Evolutionary conservation across 2,329 filamentous ascomycete species (phyloP).

Genomic region (Exophiala mesophila): DNA sequence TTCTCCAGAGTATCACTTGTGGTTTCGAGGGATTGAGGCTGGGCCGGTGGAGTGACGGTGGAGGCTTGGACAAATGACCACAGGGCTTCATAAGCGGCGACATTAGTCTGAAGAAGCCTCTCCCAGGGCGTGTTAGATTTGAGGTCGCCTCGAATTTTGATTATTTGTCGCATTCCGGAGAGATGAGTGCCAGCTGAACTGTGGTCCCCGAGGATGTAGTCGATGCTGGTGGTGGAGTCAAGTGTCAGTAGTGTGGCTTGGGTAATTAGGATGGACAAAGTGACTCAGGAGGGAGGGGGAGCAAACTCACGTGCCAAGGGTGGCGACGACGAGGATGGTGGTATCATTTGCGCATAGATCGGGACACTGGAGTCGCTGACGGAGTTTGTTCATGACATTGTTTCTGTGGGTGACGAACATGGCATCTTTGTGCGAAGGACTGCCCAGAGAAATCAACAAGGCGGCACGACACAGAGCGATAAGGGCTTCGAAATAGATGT

Average conservation of each 20-base stretch:
- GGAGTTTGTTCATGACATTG: conserved; percentile 14
- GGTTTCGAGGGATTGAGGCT: not conserved
- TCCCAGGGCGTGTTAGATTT: conserved; percentile 9
- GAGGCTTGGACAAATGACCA: conserved; percentile 14
- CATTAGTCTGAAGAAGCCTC: conserved; percentile 6
- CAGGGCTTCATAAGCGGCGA: conserved; percentile 13
- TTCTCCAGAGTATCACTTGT: conserved; percentile 6
- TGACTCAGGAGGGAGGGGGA: not conserved
- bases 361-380: conserved; percentile 6
- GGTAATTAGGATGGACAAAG: too few species aligned
- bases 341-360: conserved; percentile 12
- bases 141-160: conserved; percentile 13
- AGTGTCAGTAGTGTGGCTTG: too few species aligned
- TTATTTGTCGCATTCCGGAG: conserved; percentile 17
- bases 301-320: conserved; percentile 7
- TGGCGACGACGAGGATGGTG: conserved; percentile 13
- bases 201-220: conserved; percentile 17
- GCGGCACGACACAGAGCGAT: conserved; percentile 14
- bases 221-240: not conserved
- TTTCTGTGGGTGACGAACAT: conserved; percentile 8
- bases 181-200: conserved; percentile 7
- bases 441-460: conserved; percentile 6
- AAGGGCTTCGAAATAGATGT: conserved; percentile 13
- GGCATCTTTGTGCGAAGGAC: conserved; percentile 4
- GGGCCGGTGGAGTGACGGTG: conserved; percentile 1